These are phyloP conservation scores for Wickerhamomyces bisporus DNA, from an alignment of 805 yeast species.

Conservation along the genomic window DNA sequence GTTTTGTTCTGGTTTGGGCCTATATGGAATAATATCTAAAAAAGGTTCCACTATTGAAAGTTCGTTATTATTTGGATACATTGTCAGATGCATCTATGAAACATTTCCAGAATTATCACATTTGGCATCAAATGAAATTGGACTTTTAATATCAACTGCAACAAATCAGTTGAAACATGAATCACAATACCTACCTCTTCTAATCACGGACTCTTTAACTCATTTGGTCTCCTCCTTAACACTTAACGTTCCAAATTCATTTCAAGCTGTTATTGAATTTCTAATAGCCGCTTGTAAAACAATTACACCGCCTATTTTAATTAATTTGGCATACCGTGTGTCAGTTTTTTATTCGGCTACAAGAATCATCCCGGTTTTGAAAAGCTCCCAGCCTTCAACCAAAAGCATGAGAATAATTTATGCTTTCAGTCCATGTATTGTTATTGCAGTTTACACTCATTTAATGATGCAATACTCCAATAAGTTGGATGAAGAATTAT, in stretches of 20 bases:
- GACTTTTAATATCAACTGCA: constrained; percentile 32
- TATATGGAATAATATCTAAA: constrained; percentile 78
- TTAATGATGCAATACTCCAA: constrained; percentile 78
- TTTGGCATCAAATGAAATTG: constrained; percentile 39
- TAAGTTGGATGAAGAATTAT: constrained; percentile 58
- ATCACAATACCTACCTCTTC: constrained; percentile 25
- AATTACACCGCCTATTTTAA: constrained; percentile 75
- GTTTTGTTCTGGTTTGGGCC: constrained; percentile 62
- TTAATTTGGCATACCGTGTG: constrained; percentile 80
- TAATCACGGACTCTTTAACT: constrained; percentile 23
- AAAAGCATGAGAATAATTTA: constrained; percentile 53
- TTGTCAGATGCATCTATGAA: constrained; percentile 89
- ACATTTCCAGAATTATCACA: constrained; percentile 84
- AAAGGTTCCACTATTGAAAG: constrained; percentile 90
- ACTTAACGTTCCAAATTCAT: constrained; percentile 22
- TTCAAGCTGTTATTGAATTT: constrained; percentile 34
- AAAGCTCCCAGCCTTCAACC: constrained; percentile 27
- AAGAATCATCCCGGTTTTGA: constrained; percentile 81
- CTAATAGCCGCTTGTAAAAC: constrained; percentile 40
- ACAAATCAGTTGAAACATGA: constrained; percentile 28
- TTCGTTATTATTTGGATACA: constrained; percentile 80
- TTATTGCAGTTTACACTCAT: constrained; percentile 94
- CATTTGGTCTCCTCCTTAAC: constrained; percentile 17
- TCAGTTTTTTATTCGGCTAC: constrained; percentile 89
- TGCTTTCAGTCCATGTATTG: constrained; percentile 88